Conservation (phyloP, 75 land plant species). For the Larix kaempferi region DNA sequence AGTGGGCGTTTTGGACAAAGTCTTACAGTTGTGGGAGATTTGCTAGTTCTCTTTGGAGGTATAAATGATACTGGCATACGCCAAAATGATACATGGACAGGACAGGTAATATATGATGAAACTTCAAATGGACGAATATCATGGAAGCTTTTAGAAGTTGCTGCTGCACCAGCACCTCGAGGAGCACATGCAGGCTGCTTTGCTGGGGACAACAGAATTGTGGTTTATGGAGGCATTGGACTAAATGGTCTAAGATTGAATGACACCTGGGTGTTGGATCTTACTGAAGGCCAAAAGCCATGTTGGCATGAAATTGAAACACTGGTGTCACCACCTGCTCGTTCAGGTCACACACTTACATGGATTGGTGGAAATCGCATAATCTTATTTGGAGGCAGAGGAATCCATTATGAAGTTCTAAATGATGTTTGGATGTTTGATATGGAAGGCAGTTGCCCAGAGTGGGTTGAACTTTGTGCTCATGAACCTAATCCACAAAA, state of each 20-base stretch:
- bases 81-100: conserved; percentile 92
- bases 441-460: conserved; percentile 23
- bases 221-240: conserved; percentile 91
- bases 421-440: conserved; percentile 89
- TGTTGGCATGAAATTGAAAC: conserved; percentile 61
- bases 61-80: conserved; percentile 83
- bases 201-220: conserved; percentile 57
- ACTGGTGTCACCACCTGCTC: conserved; percentile 61
- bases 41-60: conserved; percentile 87
- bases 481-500: conserved; percentile 28
- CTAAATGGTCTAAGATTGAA: conserved; percentile 64
- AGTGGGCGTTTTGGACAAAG: conserved; percentile 92
- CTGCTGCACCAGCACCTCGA: conserved; percentile 68
- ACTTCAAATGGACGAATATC: conserved; percentile 22
- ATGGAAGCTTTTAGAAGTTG: conserved; percentile 73
- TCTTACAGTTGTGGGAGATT: conserved; percentile 55
- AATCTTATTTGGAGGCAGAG: conserved; percentile 91
- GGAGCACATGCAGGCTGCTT: conserved; percentile 95
- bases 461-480: conserved; percentile 66
- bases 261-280: conserved; percentile 91
- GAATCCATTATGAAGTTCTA: conserved; percentile 77
- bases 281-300: conserved; percentile 36
- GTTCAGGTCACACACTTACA: conserved; percentile 94
- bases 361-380: conserved; percentile 56
- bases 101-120: conserved; percentile 27